phyloP scores from a whole-genome alignment of 768 basidiomycete genomes.

The Hortiboletus campestris region DNA sequence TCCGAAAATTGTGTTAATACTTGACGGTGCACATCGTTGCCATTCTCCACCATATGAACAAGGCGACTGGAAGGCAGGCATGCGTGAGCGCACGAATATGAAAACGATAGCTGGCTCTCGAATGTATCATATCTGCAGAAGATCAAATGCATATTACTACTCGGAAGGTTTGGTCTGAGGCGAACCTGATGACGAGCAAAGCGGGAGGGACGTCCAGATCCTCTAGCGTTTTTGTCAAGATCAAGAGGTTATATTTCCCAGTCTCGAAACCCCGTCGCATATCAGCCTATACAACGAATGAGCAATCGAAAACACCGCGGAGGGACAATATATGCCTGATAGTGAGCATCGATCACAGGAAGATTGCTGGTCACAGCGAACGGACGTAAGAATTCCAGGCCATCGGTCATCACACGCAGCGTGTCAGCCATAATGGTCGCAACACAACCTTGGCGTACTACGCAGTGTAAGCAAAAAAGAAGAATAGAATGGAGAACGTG shows the following conservation, averaged over 20 bases:
- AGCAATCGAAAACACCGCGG: conserved; percentile 1
- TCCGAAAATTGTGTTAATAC: conserved; percentile 45
- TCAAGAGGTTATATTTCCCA: conserved; percentile 62
- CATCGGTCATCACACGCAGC: conserved; percentile 51
- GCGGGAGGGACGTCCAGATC: conserved; percentile 59
- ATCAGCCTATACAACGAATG: conserved; percentile 38
- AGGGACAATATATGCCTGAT: conserved; percentile 30
- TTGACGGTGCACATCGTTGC: conserved; percentile 53
- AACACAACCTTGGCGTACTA: conserved; percentile 53
- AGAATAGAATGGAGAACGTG: conserved; percentile 33
- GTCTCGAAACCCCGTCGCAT: conserved; percentile 47
- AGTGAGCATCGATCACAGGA: conserved; percentile 29
- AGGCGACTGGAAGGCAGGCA: conserved; percentile 49
- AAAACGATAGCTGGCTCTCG: conserved; percentile 61
- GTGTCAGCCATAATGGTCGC: conserved; percentile 62
- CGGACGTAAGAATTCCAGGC: conserved; percentile 54
- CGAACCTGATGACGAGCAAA: conserved; percentile 62
- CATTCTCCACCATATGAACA: conserved; percentile 62
- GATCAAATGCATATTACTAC: conserved; percentile 9
- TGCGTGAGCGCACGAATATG: conserved; percentile 49
- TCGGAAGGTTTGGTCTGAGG: neutral
- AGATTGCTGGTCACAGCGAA: conserved; percentile 43
- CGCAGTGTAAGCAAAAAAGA: conserved; percentile 7
- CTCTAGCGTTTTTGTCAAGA: conserved; percentile 57
- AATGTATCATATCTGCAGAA: conserved; percentile 40